phyloP scores from a whole-genome alignment of 345 rosid species.

The Gossypium stocksii region DNA sequence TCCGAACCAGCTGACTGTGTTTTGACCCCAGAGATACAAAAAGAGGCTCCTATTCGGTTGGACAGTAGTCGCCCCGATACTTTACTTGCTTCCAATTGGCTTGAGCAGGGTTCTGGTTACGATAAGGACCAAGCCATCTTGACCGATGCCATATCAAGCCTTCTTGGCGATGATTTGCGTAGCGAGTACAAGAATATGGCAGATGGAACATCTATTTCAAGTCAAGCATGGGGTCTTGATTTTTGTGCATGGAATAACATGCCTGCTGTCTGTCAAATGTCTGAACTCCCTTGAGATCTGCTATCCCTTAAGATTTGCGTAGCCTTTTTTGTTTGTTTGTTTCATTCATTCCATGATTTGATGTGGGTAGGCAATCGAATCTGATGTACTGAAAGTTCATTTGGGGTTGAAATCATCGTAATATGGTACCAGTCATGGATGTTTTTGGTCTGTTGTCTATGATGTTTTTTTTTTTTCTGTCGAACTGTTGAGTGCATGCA shows the following conservation, averaged over 20 bases:
- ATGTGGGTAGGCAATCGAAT: background rate
- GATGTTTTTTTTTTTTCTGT: background rate
- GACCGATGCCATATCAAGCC: background rate
- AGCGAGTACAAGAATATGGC: background rate
- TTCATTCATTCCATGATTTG: background rate
- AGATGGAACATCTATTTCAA: background rate
- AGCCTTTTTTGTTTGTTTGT: background rate
- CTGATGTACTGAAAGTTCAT: background rate
- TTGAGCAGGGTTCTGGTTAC: background rate
- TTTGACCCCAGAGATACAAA: background rate
- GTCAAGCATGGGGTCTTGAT: background rate
- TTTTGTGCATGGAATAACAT: slow-evolving; percentile 1
- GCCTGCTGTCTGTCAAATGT: slow-evolving; percentile 1
- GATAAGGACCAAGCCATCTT: background rate
- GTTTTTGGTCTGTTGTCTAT: background rate
- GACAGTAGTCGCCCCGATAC: background rate
- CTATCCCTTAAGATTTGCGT: no score
- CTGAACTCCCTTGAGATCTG: background rate
- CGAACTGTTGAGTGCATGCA: background rate
- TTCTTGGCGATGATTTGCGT: background rate
- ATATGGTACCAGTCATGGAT: background rate
- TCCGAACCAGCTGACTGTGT: background rate
- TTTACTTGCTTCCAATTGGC: background rate
- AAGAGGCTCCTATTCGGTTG: background rate
- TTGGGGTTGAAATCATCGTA: background rate